A percentile compares a stretch with the other conserved stretches of the same genome.
Evolutionary conservation across 2,329 filamentous ascomycete species (phyloP).

Genomic region (Colletotrichum tofieldiae): DNA sequence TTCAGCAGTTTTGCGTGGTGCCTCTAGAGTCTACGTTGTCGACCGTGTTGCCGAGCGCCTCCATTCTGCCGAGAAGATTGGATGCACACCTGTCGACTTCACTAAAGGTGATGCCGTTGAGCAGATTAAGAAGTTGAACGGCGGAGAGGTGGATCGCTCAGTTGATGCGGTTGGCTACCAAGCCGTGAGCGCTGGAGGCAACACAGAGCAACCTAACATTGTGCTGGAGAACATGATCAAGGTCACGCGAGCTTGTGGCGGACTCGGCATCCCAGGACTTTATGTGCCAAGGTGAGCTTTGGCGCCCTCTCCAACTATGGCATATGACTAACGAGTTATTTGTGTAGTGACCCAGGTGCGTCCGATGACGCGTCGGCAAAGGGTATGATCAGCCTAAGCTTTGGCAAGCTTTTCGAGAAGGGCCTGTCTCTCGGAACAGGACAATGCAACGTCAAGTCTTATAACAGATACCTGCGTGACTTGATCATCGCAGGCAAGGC

Average conservation of each 20-base stretch:
- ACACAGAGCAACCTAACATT: slow-evolving; percentile 74
- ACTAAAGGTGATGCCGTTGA: slow-evolving; percentile 72
- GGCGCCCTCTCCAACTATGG: not conserved
- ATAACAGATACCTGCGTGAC: slow-evolving; percentile 77
- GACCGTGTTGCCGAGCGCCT: slow-evolving; percentile 75
- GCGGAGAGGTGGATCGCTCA: slow-evolving; percentile 70
- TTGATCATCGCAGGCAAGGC: slow-evolving; percentile 76
- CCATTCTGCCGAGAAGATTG: slow-evolving; percentile 73
- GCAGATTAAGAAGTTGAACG: slow-evolving; percentile 72
- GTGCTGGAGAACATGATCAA: slow-evolving; percentile 76
- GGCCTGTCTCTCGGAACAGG: slow-evolving; percentile 73
- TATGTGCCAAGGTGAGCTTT: slow-evolving; percentile 55
- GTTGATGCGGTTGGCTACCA: slow-evolving; percentile 79
- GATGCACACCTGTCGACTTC: slow-evolving; percentile 74
- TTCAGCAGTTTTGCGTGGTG: slow-evolving; percentile 72
- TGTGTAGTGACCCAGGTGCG: slow-evolving; percentile 71
- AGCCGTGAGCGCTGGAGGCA: slow-evolving; percentile 69
- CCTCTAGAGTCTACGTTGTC: slow-evolving; percentile 73
- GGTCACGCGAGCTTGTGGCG: slow-evolving; percentile 74
- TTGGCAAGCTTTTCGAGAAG: slow-evolving; percentile 80
- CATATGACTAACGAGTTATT: slow-evolving; percentile 34
- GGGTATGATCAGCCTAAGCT: slow-evolving; percentile 75
- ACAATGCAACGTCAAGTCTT: slow-evolving; percentile 79
- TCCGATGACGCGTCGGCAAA: slow-evolving; percentile 73
- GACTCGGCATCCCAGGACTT: slow-evolving; percentile 73